phyloP scores from a whole-genome alignment of 1,139 yeast species.

The Blastobotrys capitulatus region DNA sequence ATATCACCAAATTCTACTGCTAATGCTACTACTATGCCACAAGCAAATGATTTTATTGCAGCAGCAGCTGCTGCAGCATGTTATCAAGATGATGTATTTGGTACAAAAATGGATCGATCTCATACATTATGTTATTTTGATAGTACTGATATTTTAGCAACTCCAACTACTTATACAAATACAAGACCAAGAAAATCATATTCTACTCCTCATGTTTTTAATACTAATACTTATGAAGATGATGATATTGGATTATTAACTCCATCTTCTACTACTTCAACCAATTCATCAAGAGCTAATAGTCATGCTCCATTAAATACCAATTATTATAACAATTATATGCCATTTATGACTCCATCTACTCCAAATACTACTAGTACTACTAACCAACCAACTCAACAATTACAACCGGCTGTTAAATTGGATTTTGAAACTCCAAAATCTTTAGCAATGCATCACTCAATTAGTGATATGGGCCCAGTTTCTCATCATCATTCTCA shows the following conservation, averaged over 20 bases:
- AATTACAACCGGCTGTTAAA: constrained; percentile 3
- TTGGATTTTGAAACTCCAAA: constrained; percentile 10
- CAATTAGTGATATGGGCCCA: constrained; percentile 12
- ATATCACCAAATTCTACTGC: constrained; percentile 1
- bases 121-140: constrained; percentile 14
- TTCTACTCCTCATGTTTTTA: constrained; percentile 6
- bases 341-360: constrained; percentile 13
- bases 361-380: constrained; percentile 7
- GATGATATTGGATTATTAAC: constrained; percentile 12
- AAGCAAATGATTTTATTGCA: background rate
- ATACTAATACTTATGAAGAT: background rate
- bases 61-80: background rate
- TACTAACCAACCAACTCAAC: background rate
- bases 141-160: constrained; percentile 7
- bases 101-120: constrained; percentile 14
- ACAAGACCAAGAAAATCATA: constrained; percentile 1
- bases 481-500: background rate
- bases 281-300: background rate
- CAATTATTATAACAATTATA: constrained; percentile 4
- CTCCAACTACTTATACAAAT: background rate
- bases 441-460: constrained; percentile 12
- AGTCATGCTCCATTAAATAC: background rate
- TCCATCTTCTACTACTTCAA: constrained; percentile 9
- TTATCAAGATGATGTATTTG: constrained; percentile 2
- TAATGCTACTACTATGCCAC: background rate